A percentile compares a stretch with the other conserved stretches of the same genome.
Conservation (phyloP, 495 filamentous ascomycete genomes). For the Schizothecium vesticola region DNA sequence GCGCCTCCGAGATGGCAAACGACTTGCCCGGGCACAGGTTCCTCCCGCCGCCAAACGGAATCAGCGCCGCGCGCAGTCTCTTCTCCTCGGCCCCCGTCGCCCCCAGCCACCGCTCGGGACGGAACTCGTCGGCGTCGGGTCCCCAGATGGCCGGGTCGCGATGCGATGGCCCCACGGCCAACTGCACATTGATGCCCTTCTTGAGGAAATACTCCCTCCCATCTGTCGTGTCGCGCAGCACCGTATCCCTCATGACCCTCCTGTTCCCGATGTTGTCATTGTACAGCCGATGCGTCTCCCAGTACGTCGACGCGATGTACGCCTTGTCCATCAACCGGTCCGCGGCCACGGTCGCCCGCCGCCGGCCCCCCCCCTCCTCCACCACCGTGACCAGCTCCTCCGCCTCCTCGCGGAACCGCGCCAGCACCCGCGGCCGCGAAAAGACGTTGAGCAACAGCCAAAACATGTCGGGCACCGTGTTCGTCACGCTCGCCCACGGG, state of each 20-base stretch:
- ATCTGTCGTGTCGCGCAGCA: slow-evolving; percentile 14
- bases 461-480: slow-evolving; percentile 20
- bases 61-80: slow-evolving; percentile 18
- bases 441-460: slow-evolving; percentile 18
- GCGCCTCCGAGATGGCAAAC: slow-evolving; percentile 41
- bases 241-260: slow-evolving; percentile 27
- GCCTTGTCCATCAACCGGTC: slow-evolving; percentile 7
- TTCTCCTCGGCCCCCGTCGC: slow-evolving; percentile 15
- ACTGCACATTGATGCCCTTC: slow-evolving; percentile 29
- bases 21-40: slow-evolving; percentile 42
- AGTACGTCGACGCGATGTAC: slow-evolving; percentile 13
- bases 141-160: slow-evolving; percentile 30
- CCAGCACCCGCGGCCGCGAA: slow-evolving; percentile 6
- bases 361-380: background rate
- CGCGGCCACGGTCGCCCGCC: background rate
- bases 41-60: slow-evolving; percentile 43
- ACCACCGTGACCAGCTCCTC: background rate
- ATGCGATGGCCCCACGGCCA: slow-evolving; percentile 25
- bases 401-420: slow-evolving; percentile 12
- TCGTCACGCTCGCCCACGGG: slow-evolving; percentile 10
- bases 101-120: slow-evolving; percentile 31
- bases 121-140: slow-evolving; percentile 22
- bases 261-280: slow-evolving; percentile 16
- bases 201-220: slow-evolving; percentile 31
- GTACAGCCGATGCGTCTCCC: slow-evolving; percentile 21